Evolutionary conservation across 2,329 filamentous ascomycete genomes (phyloP).

Genomic region (Harringtonia lauricola): DNA sequence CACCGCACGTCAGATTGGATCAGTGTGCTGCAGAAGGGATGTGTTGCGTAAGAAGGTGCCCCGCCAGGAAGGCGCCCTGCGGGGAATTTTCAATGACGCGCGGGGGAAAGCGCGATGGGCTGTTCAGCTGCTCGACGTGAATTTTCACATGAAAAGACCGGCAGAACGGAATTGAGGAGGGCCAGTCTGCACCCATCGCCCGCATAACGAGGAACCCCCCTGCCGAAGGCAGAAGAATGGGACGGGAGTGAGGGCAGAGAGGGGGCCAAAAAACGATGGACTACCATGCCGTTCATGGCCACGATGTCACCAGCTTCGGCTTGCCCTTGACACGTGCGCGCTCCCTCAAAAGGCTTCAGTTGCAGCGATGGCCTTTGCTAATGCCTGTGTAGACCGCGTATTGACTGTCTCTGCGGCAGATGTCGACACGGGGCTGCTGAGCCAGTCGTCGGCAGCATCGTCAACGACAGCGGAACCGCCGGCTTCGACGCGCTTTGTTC

Average conservation of each 20-base stretch:
- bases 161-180: no score
- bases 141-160: no score
- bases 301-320: slow-evolving; percentile 51
- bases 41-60: no score
- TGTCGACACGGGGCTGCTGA: slow-evolving; percentile 29
- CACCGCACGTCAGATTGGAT: no score
- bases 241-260: not conserved
- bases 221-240: not conserved
- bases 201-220: no score
- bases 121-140: no score
- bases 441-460: slow-evolving; percentile 6
- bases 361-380: not conserved
- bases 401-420: slow-evolving; percentile 68
- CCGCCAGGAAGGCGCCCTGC: not conserved
- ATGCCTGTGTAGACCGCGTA: slow-evolving; percentile 48
- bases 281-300: slow-evolving; percentile 47
- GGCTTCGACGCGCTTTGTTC: slow-evolving; percentile 33
- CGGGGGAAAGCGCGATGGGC: no score
- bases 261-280: slow-evolving; percentile 30
- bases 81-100: not conserved
- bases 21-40: no score
- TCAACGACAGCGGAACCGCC: slow-evolving; percentile 21
- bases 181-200: no score
- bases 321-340: slow-evolving; percentile 39
- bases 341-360: not conserved